phyloP scores from a whole-genome alignment of 129 eudicot species.

The Pseudognaphalium luteoalbum region DNA sequence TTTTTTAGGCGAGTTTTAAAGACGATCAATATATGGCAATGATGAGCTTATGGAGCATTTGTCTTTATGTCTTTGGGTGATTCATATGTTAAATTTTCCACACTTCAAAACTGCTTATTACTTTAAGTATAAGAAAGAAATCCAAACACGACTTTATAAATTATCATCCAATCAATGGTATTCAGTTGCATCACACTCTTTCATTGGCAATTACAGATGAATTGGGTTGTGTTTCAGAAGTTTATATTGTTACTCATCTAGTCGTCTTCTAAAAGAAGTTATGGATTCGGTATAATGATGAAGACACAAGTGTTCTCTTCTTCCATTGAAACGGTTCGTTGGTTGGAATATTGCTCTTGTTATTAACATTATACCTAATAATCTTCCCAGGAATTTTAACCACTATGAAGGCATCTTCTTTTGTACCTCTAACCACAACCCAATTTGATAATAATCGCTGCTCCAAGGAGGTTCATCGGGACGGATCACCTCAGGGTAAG shows the following conservation, averaged over 20 bases:
- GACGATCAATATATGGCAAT: neutral
- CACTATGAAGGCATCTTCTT: constrained; percentile 18
- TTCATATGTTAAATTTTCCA: no score
- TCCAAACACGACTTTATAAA: neutral
- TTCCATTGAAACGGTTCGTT: neutral
- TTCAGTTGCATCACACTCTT: neutral
- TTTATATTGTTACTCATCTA: neutral
- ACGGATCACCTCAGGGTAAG: constrained; percentile 9
- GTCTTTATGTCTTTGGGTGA: no score
- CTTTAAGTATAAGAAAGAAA: neutral
- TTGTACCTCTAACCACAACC: neutral
- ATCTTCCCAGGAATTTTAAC: constrained; percentile 22
- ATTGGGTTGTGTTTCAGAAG: neutral
- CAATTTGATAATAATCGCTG: neutral
- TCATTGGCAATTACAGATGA: no score
- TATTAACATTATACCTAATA: neutral
- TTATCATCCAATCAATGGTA: neutral
- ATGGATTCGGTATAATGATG: constrained; percentile 14
- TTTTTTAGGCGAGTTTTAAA: neutral
- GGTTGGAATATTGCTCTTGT: neutral
- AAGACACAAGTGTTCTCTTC: neutral
- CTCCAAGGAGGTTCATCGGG: neutral
- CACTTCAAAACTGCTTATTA: no score
- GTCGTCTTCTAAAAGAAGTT: neutral
- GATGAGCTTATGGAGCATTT: neutral